Percentiles rank a stretch among this genome's conserved stretches.
These are phyloP conservation scores for Climacium dendroides DNA, from an alignment of 225 moss, liverwort and hornwort genomes.

Conservation along the genomic window DNA sequence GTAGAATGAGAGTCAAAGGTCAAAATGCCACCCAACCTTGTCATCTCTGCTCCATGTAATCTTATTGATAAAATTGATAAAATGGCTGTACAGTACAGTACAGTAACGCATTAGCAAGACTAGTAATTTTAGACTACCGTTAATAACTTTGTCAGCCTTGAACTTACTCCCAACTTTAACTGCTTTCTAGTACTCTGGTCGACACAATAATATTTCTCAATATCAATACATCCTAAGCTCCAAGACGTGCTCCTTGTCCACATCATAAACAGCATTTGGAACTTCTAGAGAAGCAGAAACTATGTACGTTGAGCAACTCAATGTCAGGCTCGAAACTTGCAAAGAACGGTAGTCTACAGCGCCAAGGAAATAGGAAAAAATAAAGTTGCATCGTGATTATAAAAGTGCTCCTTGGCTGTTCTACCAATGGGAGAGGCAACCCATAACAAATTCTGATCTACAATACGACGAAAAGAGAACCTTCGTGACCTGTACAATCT, in stretches of 20 bases:
- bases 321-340: neutral
- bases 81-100: neutral
- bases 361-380: neutral
- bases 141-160: neutral
- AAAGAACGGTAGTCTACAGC: neutral
- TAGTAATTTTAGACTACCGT: neutral
- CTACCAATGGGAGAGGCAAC: neutral
- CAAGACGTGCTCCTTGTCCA: neutral
- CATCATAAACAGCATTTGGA: neutral
- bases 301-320: neutral
- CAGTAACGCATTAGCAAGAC: neutral
- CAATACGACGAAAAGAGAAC: neutral
- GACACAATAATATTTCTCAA: neutral
- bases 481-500: slow-evolving; percentile 8
- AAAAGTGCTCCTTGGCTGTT: neutral
- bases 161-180: neutral
- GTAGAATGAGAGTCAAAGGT: neutral
- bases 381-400: neutral
- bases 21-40: neutral
- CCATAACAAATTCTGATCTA: neutral
- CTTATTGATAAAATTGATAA: neutral
- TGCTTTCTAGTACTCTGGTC: neutral
- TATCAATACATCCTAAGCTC: neutral
- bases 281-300: neutral
- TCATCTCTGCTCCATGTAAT: neutral